phyloP scores from a whole-genome alignment of 2,329 filamentous ascomycete species.

The Diplodia sapinea region DNA sequence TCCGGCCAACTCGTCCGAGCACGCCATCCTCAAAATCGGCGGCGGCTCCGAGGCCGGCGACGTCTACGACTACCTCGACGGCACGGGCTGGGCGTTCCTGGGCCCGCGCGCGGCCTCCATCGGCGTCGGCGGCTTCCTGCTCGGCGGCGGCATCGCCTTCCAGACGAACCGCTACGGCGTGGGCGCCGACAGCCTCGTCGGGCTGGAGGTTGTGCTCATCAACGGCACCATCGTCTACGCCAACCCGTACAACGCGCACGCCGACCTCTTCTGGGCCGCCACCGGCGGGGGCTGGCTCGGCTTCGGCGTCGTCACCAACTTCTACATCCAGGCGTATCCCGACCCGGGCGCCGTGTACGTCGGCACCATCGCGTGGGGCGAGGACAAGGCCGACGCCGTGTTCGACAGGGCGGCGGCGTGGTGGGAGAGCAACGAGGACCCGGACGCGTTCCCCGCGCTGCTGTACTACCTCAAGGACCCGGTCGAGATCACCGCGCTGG shows the following conservation, averaged over 20 bases:
- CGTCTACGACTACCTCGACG: conserved; percentile 43
- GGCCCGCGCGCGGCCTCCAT: conserved; percentile 41
- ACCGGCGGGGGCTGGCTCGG: conserved; percentile 53
- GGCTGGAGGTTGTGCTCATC: conserved; percentile 48
- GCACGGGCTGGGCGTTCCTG: conserved; percentile 29
- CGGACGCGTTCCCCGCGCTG: conserved; percentile 17
- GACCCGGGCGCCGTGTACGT: conserved; percentile 26
- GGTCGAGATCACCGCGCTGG: conserved; percentile 16
- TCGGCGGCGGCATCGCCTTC: conserved; percentile 42
- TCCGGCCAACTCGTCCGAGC: conserved; percentile 15
- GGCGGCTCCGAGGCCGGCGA: conserved; percentile 44
- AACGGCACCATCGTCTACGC: conserved; percentile 47
- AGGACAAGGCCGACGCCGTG: conserved; percentile 17
- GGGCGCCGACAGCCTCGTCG: conserved; percentile 37
- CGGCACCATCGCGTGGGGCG: conserved; percentile 22
- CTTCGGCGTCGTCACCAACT: conserved; percentile 52
- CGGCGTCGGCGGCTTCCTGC: conserved; percentile 41
- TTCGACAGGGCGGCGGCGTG: conserved; percentile 15
- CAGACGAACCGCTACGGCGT: conserved; percentile 38
- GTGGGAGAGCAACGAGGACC: conserved; percentile 20
- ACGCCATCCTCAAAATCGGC: conserved; percentile 27
- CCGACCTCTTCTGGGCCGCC: conserved; percentile 48
- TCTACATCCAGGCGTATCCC: conserved; percentile 44
- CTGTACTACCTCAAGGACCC: conserved; percentile 30
- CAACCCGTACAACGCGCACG: conserved; percentile 40